phyloP scores from a whole-genome alignment of 2,329 filamentous ascomycete species.

The Colletotrichum orchidophilum region DNA sequence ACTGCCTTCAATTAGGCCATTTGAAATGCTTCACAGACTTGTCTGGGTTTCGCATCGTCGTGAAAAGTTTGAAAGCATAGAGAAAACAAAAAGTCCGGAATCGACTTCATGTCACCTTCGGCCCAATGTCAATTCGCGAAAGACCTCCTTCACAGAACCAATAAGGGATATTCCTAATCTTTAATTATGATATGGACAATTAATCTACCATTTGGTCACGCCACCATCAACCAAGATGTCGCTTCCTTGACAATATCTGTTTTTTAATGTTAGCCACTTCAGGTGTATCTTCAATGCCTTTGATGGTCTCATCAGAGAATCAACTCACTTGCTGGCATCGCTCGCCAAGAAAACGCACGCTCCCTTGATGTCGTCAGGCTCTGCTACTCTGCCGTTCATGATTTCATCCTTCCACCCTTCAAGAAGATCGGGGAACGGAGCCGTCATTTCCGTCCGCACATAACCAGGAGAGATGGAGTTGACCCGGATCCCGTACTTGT shows the following conservation, averaged over 20 bases:
- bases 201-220: conserved; percentile 47
- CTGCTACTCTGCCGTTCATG: conserved; percentile 56
- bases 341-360: conserved; percentile 58
- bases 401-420: conserved; percentile 59
- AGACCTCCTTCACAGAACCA: too few species aligned
- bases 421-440: conserved; percentile 54
- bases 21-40: background rate
- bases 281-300: accelerated
- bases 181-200: background rate
- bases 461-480: conserved; percentile 34
- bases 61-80: too few species aligned
- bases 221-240: conserved; percentile 58
- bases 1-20: too few species aligned
- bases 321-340: conserved; percentile 54
- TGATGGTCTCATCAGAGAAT: too few species aligned
- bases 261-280: background rate
- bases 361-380: conserved; percentile 60
- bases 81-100: too few species aligned
- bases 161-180: too few species aligned
- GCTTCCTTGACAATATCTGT: conserved; percentile 49
- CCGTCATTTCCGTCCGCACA: conserved; percentile 36
- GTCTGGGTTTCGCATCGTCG: background rate
- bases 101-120: too few species aligned
- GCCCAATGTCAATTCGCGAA: too few species aligned
- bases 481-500: conserved; percentile 17